These are phyloP conservation scores for Wallacemonas rigidus DNA, from an alignment of 208 protist genomes.

Conservation along the genomic window DNA sequence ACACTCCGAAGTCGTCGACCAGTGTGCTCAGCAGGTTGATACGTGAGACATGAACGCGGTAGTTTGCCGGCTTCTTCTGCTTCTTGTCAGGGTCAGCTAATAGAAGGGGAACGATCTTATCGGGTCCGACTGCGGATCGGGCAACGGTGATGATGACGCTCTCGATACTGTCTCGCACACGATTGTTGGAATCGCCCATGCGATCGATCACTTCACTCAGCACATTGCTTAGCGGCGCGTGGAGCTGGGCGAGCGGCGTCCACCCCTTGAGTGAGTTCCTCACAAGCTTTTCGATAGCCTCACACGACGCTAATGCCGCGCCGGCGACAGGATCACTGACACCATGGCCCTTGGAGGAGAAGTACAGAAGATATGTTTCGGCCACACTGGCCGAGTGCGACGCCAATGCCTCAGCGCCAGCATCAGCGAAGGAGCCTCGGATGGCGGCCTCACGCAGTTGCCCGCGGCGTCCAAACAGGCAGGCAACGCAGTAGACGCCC, in stretches of 20 bases:
- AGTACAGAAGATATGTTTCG: constrained; percentile 63
- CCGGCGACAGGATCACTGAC: constrained; percentile 66
- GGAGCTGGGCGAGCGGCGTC: constrained; percentile 28
- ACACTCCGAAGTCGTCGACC: constrained; percentile 71
- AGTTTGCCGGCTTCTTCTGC: constrained; percentile 59
- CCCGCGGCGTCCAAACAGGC: constrained; percentile 67
- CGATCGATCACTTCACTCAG: constrained; percentile 59
- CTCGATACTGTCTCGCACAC: constrained; percentile 70
- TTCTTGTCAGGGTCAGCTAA: constrained; percentile 63
- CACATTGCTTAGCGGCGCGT: constrained; percentile 28
- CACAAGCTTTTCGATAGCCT: constrained; percentile 62
- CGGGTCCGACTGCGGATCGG: constrained; percentile 48
- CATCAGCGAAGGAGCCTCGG: constrained; percentile 46
- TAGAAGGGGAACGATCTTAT: constrained; percentile 53
- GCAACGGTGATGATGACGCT: constrained; percentile 52
- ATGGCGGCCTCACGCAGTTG: constrained; percentile 81
- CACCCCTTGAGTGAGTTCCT: constrained; percentile 32
- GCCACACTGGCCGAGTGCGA: constrained; percentile 40
- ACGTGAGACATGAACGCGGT: constrained; percentile 58
- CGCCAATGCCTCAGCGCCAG: constrained; percentile 47
- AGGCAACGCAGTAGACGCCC: constrained; percentile 68
- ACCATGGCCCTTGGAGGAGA: constrained; percentile 64
- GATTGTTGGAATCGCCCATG: constrained; percentile 74
- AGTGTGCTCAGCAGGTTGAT: constrained; percentile 74
- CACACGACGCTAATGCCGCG: constrained; percentile 72